Conservation (phyloP, 768 basidiomycete species). For the Phlebiopsis gigantea region DNA sequence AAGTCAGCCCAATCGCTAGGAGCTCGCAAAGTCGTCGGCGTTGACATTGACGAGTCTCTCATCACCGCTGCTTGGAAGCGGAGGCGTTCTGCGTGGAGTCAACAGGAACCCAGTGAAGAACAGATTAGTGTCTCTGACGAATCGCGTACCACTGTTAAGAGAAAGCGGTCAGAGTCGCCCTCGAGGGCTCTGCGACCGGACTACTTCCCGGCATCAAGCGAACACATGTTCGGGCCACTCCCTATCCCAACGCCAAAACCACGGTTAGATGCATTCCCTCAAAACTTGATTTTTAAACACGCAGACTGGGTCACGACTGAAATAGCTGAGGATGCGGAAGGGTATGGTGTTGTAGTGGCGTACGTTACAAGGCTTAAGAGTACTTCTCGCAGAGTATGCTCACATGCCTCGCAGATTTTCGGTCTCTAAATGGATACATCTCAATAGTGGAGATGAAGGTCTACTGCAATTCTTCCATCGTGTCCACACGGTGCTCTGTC, state of each 20-base stretch:
- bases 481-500: slow-evolving; percentile 48
- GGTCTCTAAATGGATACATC: slow-evolving; percentile 88
- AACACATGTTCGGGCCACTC: slow-evolving; percentile 70
- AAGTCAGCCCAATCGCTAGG: slow-evolving; percentile 56
- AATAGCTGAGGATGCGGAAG: slow-evolving; percentile 51
- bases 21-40: slow-evolving; percentile 67
- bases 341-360: slow-evolving; percentile 80
- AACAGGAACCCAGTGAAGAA: slow-evolving; percentile 40
- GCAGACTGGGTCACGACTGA: slow-evolving; percentile 66
- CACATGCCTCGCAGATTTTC: slow-evolving; percentile 53
- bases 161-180: slow-evolving; percentile 6
- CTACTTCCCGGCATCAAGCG: slow-evolving; percentile 76
- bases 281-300: slow-evolving; percentile 68
- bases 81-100: slow-evolving; percentile 65
- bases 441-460: slow-evolving; percentile 74
- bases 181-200: slow-evolving; percentile 3
- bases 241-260: slow-evolving; percentile 51
- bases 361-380: slow-evolving; percentile 31
- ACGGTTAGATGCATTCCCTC: slow-evolving; percentile 53
- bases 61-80: slow-evolving; percentile 74
- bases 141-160: neutral
- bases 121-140: no score
- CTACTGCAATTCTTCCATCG: slow-evolving; percentile 63
- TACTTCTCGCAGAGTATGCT: neutral
- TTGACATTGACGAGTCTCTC: slow-evolving; percentile 78